Base-by-base conservation (phyloP, 2,329 filamentous ascomycete genomes). In the Penicillium aurantiogriseum region DNA sequence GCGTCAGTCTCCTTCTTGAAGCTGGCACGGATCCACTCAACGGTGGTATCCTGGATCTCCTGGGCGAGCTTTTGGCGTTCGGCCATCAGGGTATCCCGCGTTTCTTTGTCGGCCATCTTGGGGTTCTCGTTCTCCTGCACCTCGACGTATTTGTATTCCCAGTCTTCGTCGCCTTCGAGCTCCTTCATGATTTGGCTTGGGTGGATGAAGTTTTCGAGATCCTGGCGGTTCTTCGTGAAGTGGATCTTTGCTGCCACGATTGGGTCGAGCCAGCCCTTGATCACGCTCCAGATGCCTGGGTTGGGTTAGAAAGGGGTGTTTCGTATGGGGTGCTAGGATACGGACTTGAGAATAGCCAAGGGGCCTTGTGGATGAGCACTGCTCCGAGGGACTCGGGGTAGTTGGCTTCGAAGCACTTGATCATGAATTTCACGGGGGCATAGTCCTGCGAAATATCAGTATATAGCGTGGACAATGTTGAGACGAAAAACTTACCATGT, bases 401-500 rank as follows among this genome's bases (percentile, higher is more conserved):
- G 74, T 99, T 97, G 59, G 94, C 94, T 78, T 99, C 94, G 71
- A 99, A 99, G 75, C 92, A 96, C 76, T 96, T 96, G 76, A 99
- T 97, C 89, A 99, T 97, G 78, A 97, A 99, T 71, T 96, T 99
- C 56, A 99, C 91, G 1, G 94, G 93, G 0, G 90, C 85, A 74
- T 97, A 97, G 74, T 99, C 94, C 86, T 88, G 56, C 13, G 13
- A 23, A 21, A 44, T 51, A 5, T 62, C n/a, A 58, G 59, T 55
- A 61, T 38, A 31, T 21, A 54, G 27, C 31, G 39, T 9, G 29
- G 3, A n/a, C 2, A 7, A 23, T 10, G 19, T 15, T 29, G 17
- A 45, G 36, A 27, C 13, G n/a, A 15, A 19, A 17, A 17, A 67
- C 79, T 70, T 77, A 88, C 86, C 94, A 99, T 97, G 76, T 99